phyloP scores from a whole-genome alignment of 805 yeast species.

The Hanseniaspora occidentalis region DNA sequence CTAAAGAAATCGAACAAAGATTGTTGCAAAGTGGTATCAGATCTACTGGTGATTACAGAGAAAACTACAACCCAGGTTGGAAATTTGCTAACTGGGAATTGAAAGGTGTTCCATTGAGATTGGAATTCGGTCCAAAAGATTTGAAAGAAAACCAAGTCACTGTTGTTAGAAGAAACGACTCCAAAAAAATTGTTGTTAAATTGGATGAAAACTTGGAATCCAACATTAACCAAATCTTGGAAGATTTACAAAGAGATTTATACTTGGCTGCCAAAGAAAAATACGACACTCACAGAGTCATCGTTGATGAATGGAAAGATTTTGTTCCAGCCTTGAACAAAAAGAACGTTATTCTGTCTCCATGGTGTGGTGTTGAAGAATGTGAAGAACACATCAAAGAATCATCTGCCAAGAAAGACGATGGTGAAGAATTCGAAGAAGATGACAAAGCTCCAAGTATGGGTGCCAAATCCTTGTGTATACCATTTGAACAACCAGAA shows the following conservation, averaged over 20 bases:
- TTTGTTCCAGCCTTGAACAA: slow-evolving; percentile 86
- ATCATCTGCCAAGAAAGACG: slow-evolving; percentile 61
- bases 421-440: slow-evolving; percentile 73
- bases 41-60: slow-evolving; percentile 78
- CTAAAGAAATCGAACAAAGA: slow-evolving; percentile 52
- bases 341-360: slow-evolving; percentile 82
- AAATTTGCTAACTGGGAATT: slow-evolving; percentile 95
- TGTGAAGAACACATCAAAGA: slow-evolving; percentile 98
- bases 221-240: slow-evolving; percentile 64
- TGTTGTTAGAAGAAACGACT: slow-evolving; percentile 88
- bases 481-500: slow-evolving; percentile 85
- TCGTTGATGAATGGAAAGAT: slow-evolving; percentile 77
- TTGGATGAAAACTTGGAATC: slow-evolving; percentile 47
- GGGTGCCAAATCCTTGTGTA: slow-evolving; percentile 99
- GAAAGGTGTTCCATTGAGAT: slow-evolving; percentile 86
- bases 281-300: slow-evolving; percentile 73
- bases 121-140: slow-evolving; percentile 96
- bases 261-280: slow-evolving; percentile 68
- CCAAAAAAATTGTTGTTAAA: slow-evolving; percentile 57
- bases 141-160: slow-evolving; percentile 64
- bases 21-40: slow-evolving; percentile 56
- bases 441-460: slow-evolving; percentile 96
- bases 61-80: slow-evolving; percentile 96
- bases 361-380: slow-evolving; percentile 93
- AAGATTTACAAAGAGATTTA: slow-evolving; percentile 65